Evolutionary conservation across 164 flowering plant genomes (phyloP).

Genomic region (Vitis cinerea): DNA sequence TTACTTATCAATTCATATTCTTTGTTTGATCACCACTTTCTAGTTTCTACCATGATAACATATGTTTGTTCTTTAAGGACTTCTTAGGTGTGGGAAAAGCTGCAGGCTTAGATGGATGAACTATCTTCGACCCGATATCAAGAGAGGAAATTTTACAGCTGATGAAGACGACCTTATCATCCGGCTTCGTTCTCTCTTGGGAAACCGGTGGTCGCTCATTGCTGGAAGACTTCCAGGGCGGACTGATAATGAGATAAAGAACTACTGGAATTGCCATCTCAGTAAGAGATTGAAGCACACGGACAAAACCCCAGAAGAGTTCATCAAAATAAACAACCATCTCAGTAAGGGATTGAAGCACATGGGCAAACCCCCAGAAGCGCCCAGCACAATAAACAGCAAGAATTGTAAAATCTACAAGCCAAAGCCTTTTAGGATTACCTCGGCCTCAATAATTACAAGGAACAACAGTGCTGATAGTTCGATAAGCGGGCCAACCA

Average conservation of each 20-base stretch:
- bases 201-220: conserved; percentile 27
- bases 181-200: conserved; percentile 20
- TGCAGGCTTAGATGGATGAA: conserved; percentile 26
- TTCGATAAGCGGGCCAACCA: not conserved
- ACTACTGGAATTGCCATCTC: conserved; percentile 23
- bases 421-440: conserved; percentile 5
- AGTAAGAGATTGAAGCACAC: conserved; percentile 4
- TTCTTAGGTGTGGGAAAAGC: conserved; percentile 26
- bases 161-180: conserved; percentile 23
- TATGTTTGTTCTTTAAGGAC: conserved; percentile 3
- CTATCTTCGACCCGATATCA: conserved; percentile 19
- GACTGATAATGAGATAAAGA: conserved; percentile 26
- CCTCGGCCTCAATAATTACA: not conserved
- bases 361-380: not conserved
- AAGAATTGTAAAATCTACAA: not conserved
- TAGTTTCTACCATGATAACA: too few relatives aligned
- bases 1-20: too few relatives aligned
- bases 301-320: not conserved
- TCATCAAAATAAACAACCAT: not conserved
- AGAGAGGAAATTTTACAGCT: conserved; percentile 20
- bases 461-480: not conserved
- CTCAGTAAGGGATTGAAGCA: conserved; percentile 10
- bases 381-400: not conserved
- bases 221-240: conserved; percentile 24
- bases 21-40: too few relatives aligned